Evolutionary conservation across 2,329 filamentous ascomycete species (phyloP), one percentile per base, ranked within the genome.

Genomic region (Fusarium nisikadoi): DNA sequence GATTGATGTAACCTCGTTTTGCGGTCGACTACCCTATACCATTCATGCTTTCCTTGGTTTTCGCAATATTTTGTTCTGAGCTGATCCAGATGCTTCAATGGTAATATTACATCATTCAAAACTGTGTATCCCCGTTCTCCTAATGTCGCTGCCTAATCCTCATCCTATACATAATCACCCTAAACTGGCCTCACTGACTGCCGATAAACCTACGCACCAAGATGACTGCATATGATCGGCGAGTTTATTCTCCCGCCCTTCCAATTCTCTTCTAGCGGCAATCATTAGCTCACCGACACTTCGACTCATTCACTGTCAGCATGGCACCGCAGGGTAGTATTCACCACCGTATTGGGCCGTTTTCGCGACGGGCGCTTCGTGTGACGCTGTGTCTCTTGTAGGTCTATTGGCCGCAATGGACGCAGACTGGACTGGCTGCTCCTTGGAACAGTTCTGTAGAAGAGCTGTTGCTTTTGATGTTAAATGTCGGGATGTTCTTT

Each of bases 231-330:
- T 47, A n/a, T n/a, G 29, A 56, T 27, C 53, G 13, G 27, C 53
- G n/a, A 31, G n/a, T 27, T 35, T 56, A 35, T 47, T 56, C 53
- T 56, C 14, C 53, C 39, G 39, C 39, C 29, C 53, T 56, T 56
- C 53, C 38, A 46, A 17, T 8, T 35, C 10, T 27, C 10, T 56
- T 56, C 53, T 56, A 56, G 49, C 31, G 39, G 13, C 23, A 45
- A 7, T 14, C 41, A 10, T 27, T n/a, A 56, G 14, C 53, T 47
- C 39, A 56, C 53, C 29, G 53, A 56, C 53, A 47, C 23, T 56
- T 56, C 25, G 36, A 42, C 36, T 54, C 38, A 47, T 27, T 19
- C 17, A 13, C 4, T 46, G 53, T 56, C 53, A 56, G 53, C 53
- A 35, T 13, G 12, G 4, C 39, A 35, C 20, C 7, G n/a, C 10